These are phyloP conservation scores for Neotropicomus parvogracilis DNA, from an alignment of 1,284 basidiomycete species.

Conservation along the genomic window DNA sequence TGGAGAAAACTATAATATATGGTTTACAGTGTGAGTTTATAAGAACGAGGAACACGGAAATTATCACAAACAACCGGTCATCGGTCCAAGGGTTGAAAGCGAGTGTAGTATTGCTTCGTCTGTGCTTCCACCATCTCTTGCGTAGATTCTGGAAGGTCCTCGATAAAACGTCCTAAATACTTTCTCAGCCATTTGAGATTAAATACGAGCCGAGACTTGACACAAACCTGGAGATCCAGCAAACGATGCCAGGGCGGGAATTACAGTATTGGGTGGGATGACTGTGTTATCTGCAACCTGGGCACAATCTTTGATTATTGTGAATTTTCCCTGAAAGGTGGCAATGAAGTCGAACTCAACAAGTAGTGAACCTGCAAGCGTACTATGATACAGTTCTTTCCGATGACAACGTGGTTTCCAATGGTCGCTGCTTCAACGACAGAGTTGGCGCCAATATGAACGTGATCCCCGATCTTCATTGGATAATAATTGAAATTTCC, in stretches of 20 bases:
- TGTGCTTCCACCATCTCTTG: constrained; percentile 77
- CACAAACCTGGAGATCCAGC: constrained; percentile 80
- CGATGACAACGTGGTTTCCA: constrained; percentile 92
- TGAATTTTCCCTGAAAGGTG: constrained; percentile 82
- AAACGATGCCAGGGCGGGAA: constrained; percentile 86
- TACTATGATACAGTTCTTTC: constrained; percentile 92
- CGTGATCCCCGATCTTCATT: constrained; percentile 94
- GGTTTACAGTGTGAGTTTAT: constrained; percentile 3
- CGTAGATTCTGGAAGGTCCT: constrained; percentile 87
- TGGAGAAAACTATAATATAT: constrained; percentile 2
- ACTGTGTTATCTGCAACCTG: constrained; percentile 86
- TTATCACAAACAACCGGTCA: constrained; percentile 16
- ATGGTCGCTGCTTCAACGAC: constrained; percentile 94
- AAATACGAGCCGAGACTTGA: background rate
- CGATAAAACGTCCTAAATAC: constrained; percentile 68
- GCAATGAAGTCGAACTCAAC: background rate
- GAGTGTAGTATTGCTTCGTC: constrained; percentile 74
- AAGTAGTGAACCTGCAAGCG: constrained; percentile 28
- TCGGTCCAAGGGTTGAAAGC: constrained; percentile 51
- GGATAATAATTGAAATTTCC: constrained; percentile 97
- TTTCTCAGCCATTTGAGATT: constrained; percentile 9
- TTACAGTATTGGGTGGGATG: constrained; percentile 88
- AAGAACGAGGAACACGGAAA: background rate
- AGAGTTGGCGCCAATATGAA: constrained; percentile 84
- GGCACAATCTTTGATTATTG: constrained; percentile 95